Conservation (phyloP, 306 rosid genomes). For the Vigna angularis region DNA sequence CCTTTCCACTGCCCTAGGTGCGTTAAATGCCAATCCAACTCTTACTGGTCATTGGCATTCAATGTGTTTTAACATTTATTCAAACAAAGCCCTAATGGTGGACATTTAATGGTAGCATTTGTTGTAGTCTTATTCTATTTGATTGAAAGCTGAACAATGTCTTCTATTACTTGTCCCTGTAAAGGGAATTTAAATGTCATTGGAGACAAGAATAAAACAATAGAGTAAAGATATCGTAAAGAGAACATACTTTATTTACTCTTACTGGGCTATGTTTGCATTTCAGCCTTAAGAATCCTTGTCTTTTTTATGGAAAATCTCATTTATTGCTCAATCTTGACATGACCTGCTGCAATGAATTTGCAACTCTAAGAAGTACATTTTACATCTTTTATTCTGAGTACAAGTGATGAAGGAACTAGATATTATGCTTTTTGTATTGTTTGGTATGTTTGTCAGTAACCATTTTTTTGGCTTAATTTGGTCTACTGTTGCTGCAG, state of each 20-base stretch:
- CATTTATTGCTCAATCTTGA: constrained; percentile 21
- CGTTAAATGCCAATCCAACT: not conserved
- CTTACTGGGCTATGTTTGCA: constrained; percentile 32
- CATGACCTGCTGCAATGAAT: constrained; percentile 10
- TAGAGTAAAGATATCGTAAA: constrained; percentile 25
- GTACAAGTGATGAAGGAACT: not conserved
- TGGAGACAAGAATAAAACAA: not conserved
- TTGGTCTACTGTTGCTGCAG: constrained; percentile 40
- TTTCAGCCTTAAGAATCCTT: constrained; percentile 17
- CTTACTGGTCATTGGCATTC: not conserved
- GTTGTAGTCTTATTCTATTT: constrained; percentile 25
- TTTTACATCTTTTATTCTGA: constrained; percentile 15
- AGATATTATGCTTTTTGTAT: constrained; percentile 8
- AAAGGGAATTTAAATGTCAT: constrained; percentile 13
- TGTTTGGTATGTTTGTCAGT: constrained; percentile 10
- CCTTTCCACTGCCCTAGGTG: not conserved
- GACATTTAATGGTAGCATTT: constrained; percentile 1
- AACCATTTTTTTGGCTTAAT: constrained; percentile 14
- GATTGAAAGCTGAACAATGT: constrained; percentile 4
- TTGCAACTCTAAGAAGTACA: constrained; percentile 6
- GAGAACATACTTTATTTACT: constrained; percentile 10
- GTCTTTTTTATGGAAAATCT: not conserved
- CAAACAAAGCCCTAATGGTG: constrained; percentile 15
- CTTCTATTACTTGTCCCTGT: constrained; percentile 17
- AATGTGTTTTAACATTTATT: not conserved